Percentiles rank a stretch among this genome's conserved stretches.
phyloP scores from a whole-genome alignment of 2,329 filamentous ascomycete species.

The Aulographum hederae region DNA sequence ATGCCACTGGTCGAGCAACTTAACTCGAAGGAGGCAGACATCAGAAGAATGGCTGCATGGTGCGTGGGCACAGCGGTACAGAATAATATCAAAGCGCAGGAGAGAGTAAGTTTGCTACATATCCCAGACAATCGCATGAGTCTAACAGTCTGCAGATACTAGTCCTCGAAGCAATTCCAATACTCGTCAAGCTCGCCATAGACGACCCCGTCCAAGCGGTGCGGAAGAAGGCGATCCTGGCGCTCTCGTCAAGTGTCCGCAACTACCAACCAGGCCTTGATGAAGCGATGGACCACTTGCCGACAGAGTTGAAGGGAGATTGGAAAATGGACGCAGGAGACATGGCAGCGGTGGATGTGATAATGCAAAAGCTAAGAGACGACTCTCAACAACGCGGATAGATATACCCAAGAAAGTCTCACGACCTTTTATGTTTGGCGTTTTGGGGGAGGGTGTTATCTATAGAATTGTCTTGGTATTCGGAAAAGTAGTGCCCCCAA shows the following conservation, averaged over 20 bases:
- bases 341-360: constrained; percentile 68
- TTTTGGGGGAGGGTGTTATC: too few species aligned
- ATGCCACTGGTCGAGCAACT: constrained; percentile 57
- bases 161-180: constrained; percentile 46
- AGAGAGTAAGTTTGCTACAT: constrained; percentile 32
- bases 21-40: constrained; percentile 46
- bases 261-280: constrained; percentile 71
- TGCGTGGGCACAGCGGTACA: constrained; percentile 88
- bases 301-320: constrained; percentile 38
- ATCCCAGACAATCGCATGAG: constrained; percentile 4
- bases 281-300: constrained; percentile 46
- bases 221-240: constrained; percentile 75
- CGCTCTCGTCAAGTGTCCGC: constrained; percentile 66
- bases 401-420: too few species aligned
- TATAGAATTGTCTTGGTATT: too few species aligned
- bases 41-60: constrained; percentile 81
- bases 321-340: constrained; percentile 58
- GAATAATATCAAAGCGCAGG: constrained; percentile 79
- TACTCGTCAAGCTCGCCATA: constrained; percentile 46
- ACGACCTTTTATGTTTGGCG: too few species aligned
- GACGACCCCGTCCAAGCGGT: constrained; percentile 43
- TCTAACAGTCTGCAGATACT: constrained; percentile 24
- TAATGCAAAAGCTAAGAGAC: constrained; percentile 51
- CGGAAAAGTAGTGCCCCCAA: too few species aligned
- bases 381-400: constrained; percentile 4